These are phyloP conservation scores for Penicillium bialowiezense DNA, from an alignment of 495 filamentous ascomycete genomes.

Conservation along the genomic window DNA sequence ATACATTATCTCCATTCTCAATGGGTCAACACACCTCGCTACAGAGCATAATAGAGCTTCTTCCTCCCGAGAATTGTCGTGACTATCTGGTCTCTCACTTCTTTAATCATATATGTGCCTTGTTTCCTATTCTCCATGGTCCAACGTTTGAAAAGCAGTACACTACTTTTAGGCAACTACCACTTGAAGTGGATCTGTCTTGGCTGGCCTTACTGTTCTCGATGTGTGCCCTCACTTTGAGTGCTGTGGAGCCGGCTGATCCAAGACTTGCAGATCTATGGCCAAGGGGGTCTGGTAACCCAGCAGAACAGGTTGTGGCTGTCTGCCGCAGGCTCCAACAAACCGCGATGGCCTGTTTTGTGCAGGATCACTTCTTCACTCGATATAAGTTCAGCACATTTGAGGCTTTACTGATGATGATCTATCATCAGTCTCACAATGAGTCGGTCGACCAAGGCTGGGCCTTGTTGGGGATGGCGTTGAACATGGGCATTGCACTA, in stretches of 20 bases:
- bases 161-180: slow-evolving; percentile 6
- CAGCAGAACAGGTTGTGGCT: background rate
- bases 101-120: slow-evolving; percentile 10
- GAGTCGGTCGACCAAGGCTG: slow-evolving; percentile 17
- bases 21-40: slow-evolving; percentile 1
- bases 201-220: slow-evolving; percentile 21
- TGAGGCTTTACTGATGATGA: slow-evolving; percentile 17
- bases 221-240: slow-evolving; percentile 10
- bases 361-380: slow-evolving; percentile 11
- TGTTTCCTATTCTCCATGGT: slow-evolving; percentile 25
- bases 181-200: slow-evolving; percentile 7
- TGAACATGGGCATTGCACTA: slow-evolving; percentile 21
- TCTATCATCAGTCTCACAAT: slow-evolving; percentile 16
- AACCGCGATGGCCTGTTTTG: slow-evolving; percentile 11
- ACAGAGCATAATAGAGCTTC: slow-evolving; percentile 6
- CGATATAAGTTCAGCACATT: slow-evolving; percentile 16
- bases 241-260: slow-evolving; percentile 12
- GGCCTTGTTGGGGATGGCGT: slow-evolving; percentile 17
- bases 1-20: slow-evolving; percentile 8
- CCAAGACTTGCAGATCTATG: slow-evolving; percentile 6
- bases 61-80: slow-evolving; percentile 12
- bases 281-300: background rate
- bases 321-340: background rate
- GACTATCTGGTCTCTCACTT: slow-evolving; percentile 19
- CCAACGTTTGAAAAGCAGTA: slow-evolving; percentile 23